phyloP scores from a whole-genome alignment of 371 early-diverging fungal species.

The Capillidium heterosporum region DNA sequence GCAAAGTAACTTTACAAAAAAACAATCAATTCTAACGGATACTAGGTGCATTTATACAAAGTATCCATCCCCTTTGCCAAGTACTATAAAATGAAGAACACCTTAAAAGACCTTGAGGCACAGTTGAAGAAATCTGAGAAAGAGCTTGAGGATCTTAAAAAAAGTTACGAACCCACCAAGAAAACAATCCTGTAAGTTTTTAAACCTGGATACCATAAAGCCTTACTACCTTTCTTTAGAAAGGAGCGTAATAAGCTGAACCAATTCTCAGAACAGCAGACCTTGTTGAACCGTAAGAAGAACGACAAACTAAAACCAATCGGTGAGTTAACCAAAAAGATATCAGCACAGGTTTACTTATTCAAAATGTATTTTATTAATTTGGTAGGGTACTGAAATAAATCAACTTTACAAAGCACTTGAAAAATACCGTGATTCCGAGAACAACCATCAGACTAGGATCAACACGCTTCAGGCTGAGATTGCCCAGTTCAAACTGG shows the following conservation, averaged over 20 bases:
- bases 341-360: no score
- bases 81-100: no score
- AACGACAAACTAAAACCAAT: background rate
- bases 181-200: background rate
- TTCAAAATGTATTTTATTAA: no score
- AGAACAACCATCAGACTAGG: no score
- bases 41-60: background rate
- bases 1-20: no score
- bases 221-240: conserved; percentile 13
- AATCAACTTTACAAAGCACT: no score
- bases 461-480: no score
- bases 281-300: background rate
- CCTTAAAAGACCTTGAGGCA: background rate
- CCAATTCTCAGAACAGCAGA: background rate
- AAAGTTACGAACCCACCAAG: background rate
- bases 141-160: background rate
- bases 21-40: background rate
- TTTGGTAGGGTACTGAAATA: no score
- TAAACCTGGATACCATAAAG: conserved; percentile 1
- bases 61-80: background rate
- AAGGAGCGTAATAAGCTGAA: conserved; percentile 24
- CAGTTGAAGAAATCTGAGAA: background rate
- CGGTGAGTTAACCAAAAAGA: background rate
- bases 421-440: no score
- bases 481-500: no score